Evolutionary conservation across 1,284 basidiomycete genomes (phyloP).

Genomic region (Blastosporella zonata): DNA sequence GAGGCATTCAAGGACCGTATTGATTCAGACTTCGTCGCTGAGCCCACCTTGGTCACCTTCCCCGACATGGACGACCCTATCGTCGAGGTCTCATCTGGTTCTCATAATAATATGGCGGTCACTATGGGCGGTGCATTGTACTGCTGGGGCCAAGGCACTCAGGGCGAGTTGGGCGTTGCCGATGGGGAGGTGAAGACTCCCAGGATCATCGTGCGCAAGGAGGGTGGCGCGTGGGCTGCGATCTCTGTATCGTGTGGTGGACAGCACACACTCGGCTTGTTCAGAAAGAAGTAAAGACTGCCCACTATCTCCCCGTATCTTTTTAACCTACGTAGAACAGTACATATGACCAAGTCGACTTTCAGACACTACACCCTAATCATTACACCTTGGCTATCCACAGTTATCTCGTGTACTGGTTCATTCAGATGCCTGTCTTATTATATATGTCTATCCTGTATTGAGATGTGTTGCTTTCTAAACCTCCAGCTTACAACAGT

Average conservation of each 20-base stretch:
- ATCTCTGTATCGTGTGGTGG: slow-evolving; percentile 64
- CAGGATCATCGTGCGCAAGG: slow-evolving; percentile 61
- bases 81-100: slow-evolving; percentile 72
- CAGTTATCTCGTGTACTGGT: too few relatives aligned
- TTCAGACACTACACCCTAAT: neutral
- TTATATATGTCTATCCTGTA: too few relatives aligned
- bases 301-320: neutral
- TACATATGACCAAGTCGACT: too few relatives aligned
- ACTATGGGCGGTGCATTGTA: slow-evolving; percentile 78
- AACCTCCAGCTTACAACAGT: too few relatives aligned
- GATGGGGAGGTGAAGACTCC: slow-evolving; percentile 59
- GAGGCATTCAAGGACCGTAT: slow-evolving; percentile 49
- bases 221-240: slow-evolving; percentile 65
- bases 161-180: slow-evolving; percentile 65
- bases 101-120: slow-evolving; percentile 82
- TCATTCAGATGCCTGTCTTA: too few relatives aligned
- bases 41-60: slow-evolving; percentile 67
- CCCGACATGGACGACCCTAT: slow-evolving; percentile 70
- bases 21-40: slow-evolving; percentile 54
- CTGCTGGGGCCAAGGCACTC: slow-evolving; percentile 83
- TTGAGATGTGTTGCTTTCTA: too few relatives aligned
- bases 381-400: neutral
- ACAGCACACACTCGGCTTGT: slow-evolving; percentile 68
- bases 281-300: slow-evolving; percentile 49
- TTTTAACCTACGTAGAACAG: slow-evolving; percentile 4